phyloP scores from a whole-genome alignment of 805 yeast species.

The Teunomyces aglyptinius region DNA sequence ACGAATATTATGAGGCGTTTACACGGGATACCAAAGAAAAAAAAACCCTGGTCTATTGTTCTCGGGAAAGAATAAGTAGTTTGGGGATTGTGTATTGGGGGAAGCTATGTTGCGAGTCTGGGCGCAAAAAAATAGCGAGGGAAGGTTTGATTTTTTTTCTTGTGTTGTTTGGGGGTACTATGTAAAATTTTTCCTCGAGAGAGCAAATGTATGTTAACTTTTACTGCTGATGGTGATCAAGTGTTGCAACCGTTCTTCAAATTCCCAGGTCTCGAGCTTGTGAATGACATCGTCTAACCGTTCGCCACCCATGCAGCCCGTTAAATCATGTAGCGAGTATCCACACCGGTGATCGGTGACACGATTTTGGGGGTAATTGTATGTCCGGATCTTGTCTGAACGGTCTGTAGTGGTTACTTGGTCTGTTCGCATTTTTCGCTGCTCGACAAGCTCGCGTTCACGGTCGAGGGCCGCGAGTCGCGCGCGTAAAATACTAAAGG shows the following conservation, averaged over 20 bases:
- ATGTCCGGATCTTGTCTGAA: conserved; percentile 90
- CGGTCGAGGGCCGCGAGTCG: conserved; percentile 81
- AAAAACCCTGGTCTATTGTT: too few species aligned
- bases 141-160: too few species aligned
- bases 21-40: too few species aligned
- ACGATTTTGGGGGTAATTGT: conserved; percentile 89
- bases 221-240: conserved; percentile 11
- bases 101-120: too few species aligned
- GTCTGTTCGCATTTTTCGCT: conserved; percentile 64
- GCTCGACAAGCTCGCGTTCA: conserved; percentile 60
- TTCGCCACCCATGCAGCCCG: conserved; percentile 39
- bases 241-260: conserved; percentile 32
- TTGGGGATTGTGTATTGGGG: too few species aligned
- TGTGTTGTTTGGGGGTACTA: too few species aligned
- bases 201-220: too few species aligned
- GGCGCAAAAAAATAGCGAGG: too few species aligned
- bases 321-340: conserved; percentile 68
- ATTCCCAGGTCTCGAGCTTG: conserved; percentile 36
- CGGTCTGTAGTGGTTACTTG: conserved; percentile 90
- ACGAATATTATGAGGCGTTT: too few species aligned
- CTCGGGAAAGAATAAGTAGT: too few species aligned
- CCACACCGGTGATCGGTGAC: conserved; percentile 94
- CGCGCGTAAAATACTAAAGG: conserved; percentile 77
- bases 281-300: conserved; percentile 35
- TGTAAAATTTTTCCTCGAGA: too few species aligned